Evolutionary conservation across 148 eudicot species (phyloP).

Genomic region (Heliamphora exappendiculata): DNA sequence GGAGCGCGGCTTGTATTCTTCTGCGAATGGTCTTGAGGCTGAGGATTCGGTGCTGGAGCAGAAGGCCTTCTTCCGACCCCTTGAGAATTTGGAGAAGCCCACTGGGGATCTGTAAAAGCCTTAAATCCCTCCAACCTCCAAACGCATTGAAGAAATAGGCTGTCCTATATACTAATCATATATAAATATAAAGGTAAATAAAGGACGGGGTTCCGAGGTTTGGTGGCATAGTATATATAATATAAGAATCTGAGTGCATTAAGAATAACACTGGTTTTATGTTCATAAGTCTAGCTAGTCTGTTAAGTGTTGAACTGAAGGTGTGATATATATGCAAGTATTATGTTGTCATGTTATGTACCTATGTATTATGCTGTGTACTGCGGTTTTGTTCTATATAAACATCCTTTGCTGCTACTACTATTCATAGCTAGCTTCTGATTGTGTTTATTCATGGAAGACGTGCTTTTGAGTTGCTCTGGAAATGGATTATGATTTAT

Average conservation of each 20-base stretch:
- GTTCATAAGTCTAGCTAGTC: not conserved
- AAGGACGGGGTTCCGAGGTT: not conserved
- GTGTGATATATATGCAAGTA: not conserved
- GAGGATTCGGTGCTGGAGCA: constrained; percentile 71
- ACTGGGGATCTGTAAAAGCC: not conserved
- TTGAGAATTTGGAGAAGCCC: constrained; percentile 67
- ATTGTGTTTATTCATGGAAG: too few relatives aligned
- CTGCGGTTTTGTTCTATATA: constrained; percentile 2
- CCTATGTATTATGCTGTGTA: not conserved
- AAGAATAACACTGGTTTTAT: not conserved
- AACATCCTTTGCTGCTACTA: not conserved
- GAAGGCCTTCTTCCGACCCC: constrained; percentile 75
- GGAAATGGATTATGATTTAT: not conserved
- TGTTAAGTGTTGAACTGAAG: not conserved
- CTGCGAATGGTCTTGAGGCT: constrained; percentile 14
- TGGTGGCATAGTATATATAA: too few relatives aligned
- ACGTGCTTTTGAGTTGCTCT: not conserved
- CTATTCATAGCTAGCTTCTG: not conserved
- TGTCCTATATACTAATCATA: not conserved
- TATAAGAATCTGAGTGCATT: too few relatives aligned
- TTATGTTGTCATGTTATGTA: not conserved
- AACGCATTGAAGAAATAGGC: not conserved
- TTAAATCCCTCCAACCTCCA: constrained; percentile 11
- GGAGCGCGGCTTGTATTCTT: constrained; percentile 11
- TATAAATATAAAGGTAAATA: not conserved